Evolutionary conservation across 495 filamentous ascomycete species (phyloP).

Genomic region (Aspergillus diversus): DNA sequence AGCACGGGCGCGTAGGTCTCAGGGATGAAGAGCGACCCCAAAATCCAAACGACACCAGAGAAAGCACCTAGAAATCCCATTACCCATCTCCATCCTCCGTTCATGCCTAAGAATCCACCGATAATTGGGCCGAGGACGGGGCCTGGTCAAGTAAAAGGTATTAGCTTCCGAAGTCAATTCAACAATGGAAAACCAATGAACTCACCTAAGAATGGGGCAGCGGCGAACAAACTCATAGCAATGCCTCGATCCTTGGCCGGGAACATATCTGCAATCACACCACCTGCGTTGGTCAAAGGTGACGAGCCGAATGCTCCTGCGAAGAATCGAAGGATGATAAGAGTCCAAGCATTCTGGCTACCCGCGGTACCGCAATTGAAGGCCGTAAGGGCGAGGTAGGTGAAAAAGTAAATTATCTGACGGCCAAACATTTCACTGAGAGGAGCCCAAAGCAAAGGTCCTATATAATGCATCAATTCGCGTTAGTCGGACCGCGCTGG

Average conservation of each 20-base stretch:
- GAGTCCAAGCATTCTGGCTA: constrained; percentile 62
- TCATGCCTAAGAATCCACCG: constrained; percentile 64
- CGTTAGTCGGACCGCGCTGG: neutral
- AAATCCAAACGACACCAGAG: constrained; percentile 59
- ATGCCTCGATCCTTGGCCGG: constrained; percentile 62
- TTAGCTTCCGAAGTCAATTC: constrained; percentile 3
- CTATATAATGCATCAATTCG: constrained; percentile 23
- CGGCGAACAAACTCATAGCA: constrained; percentile 65
- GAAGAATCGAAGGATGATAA: constrained; percentile 78
- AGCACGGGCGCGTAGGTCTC: constrained; percentile 67
- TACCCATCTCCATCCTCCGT: constrained; percentile 68
- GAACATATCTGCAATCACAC: constrained; percentile 79
- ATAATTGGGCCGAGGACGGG: constrained; percentile 65
- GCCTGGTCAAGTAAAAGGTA: constrained; percentile 26
- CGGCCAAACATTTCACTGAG: constrained; percentile 74
- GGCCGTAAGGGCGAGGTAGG: constrained; percentile 64
- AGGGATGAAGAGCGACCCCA: constrained; percentile 55
- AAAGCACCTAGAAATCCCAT: constrained; percentile 59
- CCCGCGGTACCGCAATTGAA: constrained; percentile 71
- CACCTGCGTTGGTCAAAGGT: constrained; percentile 72
- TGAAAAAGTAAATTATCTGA: constrained; percentile 67
- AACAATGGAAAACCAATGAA: neutral
- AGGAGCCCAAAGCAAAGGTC: constrained; percentile 68
- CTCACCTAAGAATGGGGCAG: constrained; percentile 65
- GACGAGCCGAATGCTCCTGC: constrained; percentile 78